Base-by-base conservation (phyloP, 306 rosid species). In the Delonix regia region DNA sequence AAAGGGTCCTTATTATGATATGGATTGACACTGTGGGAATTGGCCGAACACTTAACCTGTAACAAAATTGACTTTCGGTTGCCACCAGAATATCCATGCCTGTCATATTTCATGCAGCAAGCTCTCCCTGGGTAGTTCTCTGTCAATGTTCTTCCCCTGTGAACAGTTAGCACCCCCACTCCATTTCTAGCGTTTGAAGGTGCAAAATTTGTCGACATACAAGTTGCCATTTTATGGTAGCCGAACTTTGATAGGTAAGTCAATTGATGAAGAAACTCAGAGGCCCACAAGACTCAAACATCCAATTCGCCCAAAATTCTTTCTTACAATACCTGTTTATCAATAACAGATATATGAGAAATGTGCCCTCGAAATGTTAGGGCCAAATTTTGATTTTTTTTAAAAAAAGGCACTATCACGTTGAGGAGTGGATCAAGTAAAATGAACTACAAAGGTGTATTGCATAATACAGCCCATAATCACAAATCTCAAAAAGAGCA, bases 1-100 rank as follows among this genome's bases (percentile, higher is more conserved):
- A 95, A 95, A 79, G 98, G 99, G 74, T 95, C 99, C 72, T 84
- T 90, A 39, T 83, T 89, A 22, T 76, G 91, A 83, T 90, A 90
- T 1, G 84, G 69, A 74, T 84, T 78, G 13, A 88, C 83, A 75
- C 83, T 86, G 65, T 91, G 90, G n/a, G 98, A 83, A 78, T 83
- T 89, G 18, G 87, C 59, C 0, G 88, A 84, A 22, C 93, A 88
- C 85, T 86, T 93, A 42, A 89, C 59, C 13, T 86, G 92, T 77
- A 80, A 68, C 52, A 79, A 77, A 61, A 69, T 72, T 53, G 81
- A 85, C 85, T 87, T 95, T 60, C 88, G 80, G 59, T 33, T 53
- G 14, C 72, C 83, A 42, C 91, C 69, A 49, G 53, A n/a, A 78
- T 82, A 76, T 27, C 85, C 86, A 74, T 68, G 71, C 86, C 83